Percentiles rank a stretch among this genome's conserved stretches.
Evolutionary conservation across 2,329 filamentous ascomycete species (phyloP).

Genomic region (Fusarium gaditjirri): DNA sequence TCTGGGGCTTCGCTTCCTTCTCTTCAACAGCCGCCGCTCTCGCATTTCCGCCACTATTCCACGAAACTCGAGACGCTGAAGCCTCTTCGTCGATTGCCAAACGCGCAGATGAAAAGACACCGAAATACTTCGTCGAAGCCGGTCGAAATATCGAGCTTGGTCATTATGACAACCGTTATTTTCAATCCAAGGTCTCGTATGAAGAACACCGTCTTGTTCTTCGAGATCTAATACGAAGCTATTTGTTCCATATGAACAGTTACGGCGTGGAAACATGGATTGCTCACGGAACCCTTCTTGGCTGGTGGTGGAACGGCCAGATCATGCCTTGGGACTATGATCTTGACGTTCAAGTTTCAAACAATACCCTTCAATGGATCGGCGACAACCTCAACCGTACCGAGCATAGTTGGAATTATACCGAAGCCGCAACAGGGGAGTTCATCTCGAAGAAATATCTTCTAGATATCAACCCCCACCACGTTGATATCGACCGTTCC

Average conservation of each 20-base stretch:
- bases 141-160: slow-evolving; percentile 68
- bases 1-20: slow-evolving; percentile 42
- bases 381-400: slow-evolving; percentile 76
- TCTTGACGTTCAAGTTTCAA: slow-evolving; percentile 81
- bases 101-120: slow-evolving; percentile 30
- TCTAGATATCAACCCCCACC: slow-evolving; percentile 81
- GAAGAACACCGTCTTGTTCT: slow-evolving; percentile 73
- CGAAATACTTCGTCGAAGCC: slow-evolving; percentile 75
- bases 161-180: slow-evolving; percentile 82
- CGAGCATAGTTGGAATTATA: slow-evolving; percentile 64
- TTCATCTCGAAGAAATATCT: slow-evolving; percentile 66
- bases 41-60: slow-evolving; percentile 24
- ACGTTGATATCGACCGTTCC: slow-evolving; percentile 68
- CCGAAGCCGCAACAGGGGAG: slow-evolving; percentile 54
- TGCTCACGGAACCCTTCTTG: slow-evolving; percentile 83
- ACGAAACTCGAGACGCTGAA: neutral
- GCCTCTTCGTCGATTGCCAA: slow-evolving; percentile 1
- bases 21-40: slow-evolving; percentile 29
- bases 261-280: slow-evolving; percentile 84
- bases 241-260: slow-evolving; percentile 73
- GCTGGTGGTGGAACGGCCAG: slow-evolving; percentile 88
- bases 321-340: slow-evolving; percentile 89
- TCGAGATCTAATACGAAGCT: slow-evolving; percentile 76
- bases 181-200: slow-evolving; percentile 70
- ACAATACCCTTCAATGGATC: slow-evolving; percentile 72